These are phyloP conservation scores for Clavispora vitiphila DNA, from an alignment of 805 yeast genomes.

Conservation along the genomic window DNA sequence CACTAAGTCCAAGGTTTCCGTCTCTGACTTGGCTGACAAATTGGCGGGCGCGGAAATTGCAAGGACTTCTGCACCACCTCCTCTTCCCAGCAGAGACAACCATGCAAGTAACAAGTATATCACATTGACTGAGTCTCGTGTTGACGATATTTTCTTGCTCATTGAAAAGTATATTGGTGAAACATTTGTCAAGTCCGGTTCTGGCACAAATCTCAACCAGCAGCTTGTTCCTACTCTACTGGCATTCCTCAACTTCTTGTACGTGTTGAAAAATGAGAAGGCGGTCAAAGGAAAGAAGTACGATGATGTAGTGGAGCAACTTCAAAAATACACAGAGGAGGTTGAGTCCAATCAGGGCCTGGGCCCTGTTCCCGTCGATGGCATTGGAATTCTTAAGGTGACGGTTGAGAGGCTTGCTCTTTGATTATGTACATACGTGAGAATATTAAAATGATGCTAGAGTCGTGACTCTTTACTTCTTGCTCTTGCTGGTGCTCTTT, in stretches of 20 bases:
- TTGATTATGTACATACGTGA: neutral
- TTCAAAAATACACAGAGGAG: conserved; percentile 11
- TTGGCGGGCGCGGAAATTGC: conserved; percentile 8
- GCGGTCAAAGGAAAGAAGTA: conserved; percentile 12
- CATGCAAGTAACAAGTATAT: conserved; percentile 35
- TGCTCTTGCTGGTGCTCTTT: conserved; percentile 23
- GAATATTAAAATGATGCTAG: neutral
- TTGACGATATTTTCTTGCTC: conserved; percentile 38
- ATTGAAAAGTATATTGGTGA: conserved; percentile 34
- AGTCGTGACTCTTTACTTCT: conserved; percentile 12
- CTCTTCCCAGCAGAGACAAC: conserved; percentile 15
- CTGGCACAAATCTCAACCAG: conserved; percentile 17
- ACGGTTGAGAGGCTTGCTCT: conserved; percentile 29
- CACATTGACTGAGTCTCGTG: conserved; percentile 37
- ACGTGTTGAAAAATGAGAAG: conserved; percentile 24
- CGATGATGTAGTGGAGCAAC: conserved; percentile 11
- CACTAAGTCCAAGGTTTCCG: conserved; percentile 24
- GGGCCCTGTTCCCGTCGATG: conserved; percentile 21
- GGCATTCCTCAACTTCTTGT: conserved; percentile 53
- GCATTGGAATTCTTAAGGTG: conserved; percentile 29
- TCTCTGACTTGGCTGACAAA: neutral
- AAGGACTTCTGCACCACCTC: conserved; percentile 17
- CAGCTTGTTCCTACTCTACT: conserved; percentile 40
- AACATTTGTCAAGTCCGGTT: conserved; percentile 23
- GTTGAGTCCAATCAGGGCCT: conserved; percentile 15